A percentile compares a stretch with the other conserved stretches of the same genome.
These are phyloP conservation scores for Sechiopsis laciniata DNA, from an alignment of 306 rosid species.

Conservation along the genomic window DNA sequence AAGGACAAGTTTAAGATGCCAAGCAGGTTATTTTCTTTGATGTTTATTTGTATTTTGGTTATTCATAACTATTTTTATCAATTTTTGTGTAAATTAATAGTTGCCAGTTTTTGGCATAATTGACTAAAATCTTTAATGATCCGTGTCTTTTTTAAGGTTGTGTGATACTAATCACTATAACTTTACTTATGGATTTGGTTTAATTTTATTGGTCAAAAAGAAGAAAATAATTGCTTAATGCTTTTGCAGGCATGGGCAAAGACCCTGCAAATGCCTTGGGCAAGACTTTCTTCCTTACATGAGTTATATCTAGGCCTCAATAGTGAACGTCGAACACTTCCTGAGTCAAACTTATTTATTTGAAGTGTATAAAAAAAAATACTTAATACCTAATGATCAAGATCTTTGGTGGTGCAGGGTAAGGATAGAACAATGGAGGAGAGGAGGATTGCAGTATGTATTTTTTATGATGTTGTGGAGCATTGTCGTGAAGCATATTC, in stretches of 20 bases:
- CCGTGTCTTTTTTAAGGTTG: slow-evolving; percentile 45
- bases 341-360: not conserved
- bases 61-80: not conserved
- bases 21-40: slow-evolving; percentile 50
- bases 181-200: not conserved
- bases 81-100: not conserved
- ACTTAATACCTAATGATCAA: not conserved
- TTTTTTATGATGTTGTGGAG: slow-evolving; percentile 95
- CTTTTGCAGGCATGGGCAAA: slow-evolving; percentile 83
- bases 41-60: not conserved
- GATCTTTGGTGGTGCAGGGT: slow-evolving; percentile 46
- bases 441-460: slow-evolving; percentile 96
- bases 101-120: not conserved
- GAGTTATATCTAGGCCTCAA: slow-evolving; percentile 23
- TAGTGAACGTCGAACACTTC: not conserved
- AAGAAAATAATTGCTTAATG: not conserved
- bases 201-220: not conserved
- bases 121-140: slow-evolving; percentile 3
- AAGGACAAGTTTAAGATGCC: slow-evolving; percentile 93
- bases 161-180: not conserved
- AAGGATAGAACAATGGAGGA: slow-evolving; percentile 98
- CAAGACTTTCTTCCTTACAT: slow-evolving; percentile 98
- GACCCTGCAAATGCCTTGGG: slow-evolving; percentile 93
- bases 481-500: slow-evolving; percentile 86
- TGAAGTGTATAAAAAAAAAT: not conserved